Evolutionary conservation across 768 basidiomycete species (phyloP).

Genomic region (Saitozyma podzolica): DNA sequence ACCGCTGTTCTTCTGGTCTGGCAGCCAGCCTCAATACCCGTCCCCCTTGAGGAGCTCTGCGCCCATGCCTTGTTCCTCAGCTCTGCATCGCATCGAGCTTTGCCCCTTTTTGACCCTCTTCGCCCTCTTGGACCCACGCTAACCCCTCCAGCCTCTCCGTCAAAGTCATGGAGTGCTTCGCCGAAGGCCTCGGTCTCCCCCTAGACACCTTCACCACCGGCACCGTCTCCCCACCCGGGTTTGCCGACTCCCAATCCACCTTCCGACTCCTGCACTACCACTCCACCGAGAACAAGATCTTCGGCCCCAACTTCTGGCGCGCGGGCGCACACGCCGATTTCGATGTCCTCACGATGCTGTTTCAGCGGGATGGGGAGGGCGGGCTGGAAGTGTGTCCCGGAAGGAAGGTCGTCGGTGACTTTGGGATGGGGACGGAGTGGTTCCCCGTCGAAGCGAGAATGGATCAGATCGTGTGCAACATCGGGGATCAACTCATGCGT

Average conservation of each 20-base stretch:
- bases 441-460: slow-evolving; percentile 24
- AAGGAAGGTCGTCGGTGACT: slow-evolving; percentile 36
- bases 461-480: slow-evolving; percentile 45
- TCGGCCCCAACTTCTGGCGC: slow-evolving; percentile 36
- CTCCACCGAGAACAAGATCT: slow-evolving; percentile 29
- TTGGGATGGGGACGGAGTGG: slow-evolving; percentile 42
- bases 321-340: slow-evolving; percentile 46
- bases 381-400: slow-evolving; percentile 48
- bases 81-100: no score
- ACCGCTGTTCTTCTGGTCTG: no score
- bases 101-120: neutral
- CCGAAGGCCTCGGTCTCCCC: slow-evolving; percentile 37
- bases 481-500: slow-evolving; percentile 36
- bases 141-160: slow-evolving; percentile 1
- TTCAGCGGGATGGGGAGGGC: slow-evolving; percentile 42
- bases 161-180: slow-evolving; percentile 41
- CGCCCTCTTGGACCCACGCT: neutral
- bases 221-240: slow-evolving; percentile 25
- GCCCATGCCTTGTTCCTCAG: no score
- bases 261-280: slow-evolving; percentile 42
- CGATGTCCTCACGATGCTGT: slow-evolving; percentile 45
- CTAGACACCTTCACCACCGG: slow-evolving; percentile 37
- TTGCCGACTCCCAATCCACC: slow-evolving; percentile 33
- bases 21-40: neutral
- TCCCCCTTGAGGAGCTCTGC: no score